Evolutionary conservation across 2,329 filamentous ascomycete species (phyloP), one percentile per base, ranked within the genome.

Genomic region (Conoideocrella luteorostrata): DNA sequence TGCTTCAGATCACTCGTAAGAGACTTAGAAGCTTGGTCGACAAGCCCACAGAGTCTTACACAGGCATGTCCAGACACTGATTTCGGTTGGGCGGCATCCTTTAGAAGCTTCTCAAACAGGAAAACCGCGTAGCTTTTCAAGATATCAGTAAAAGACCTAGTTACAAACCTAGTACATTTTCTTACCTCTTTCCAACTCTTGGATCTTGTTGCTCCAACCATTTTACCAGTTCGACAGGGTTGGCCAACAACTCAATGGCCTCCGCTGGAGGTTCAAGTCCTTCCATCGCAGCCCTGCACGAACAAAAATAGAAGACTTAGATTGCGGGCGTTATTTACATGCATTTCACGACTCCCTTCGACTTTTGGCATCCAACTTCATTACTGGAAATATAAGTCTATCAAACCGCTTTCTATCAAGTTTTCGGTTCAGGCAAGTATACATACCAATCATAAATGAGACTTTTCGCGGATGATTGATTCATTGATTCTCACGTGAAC

Each of bases 41-140:
- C 70, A 49, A 82, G 81, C 24, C 78, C 75, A 50, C 77, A 82
- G 17, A 83, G 69, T 55, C 75, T 78, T 49, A 76, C 54, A 50
- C 59, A 82, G 12, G 75, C 71, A 53, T 78, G 73, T 11, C 75
- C 76, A 4, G 75, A 80, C 21, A 69, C 66, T 42, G 74, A 71
- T 41, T 72, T 74, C 11, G 77, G 75, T 53, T 76, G 72, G 9
- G 70, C 66, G 22, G 76, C 74, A 46, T 66, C 66, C 13, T 60
- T 52, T 4, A 80, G 63, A 10, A 80, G 67, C 39, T 64, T 62
- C 12, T 68, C 54, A 53, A 78, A 78, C 5, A 77, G 57, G 26
- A 56, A 56, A 47, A 67, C 53, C 18, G 67, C 70, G 50, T 48
- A 51, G 45, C 53, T 57, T 52, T n/a, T n/a, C n/a, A 7, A 33